phyloP scores from a whole-genome alignment of 192 early-diverging fungal species.

The Paraglomus occultum region DNA sequence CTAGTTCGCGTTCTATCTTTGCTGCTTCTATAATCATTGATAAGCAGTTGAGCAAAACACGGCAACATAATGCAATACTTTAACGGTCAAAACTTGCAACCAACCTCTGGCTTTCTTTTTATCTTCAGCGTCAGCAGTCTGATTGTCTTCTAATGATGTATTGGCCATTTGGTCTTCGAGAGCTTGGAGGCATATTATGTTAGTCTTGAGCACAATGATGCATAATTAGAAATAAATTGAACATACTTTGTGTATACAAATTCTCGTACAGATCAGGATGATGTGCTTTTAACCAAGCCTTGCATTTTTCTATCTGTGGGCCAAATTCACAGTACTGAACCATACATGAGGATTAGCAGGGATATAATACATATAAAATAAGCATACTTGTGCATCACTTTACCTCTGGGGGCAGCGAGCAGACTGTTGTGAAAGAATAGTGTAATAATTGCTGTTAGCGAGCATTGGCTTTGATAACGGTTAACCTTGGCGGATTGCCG shows the following conservation, averaged over 20 bases:
- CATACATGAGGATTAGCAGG: background rate
- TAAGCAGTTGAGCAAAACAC: background rate
- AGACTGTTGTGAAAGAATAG: constrained; percentile 31
- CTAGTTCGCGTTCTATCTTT: constrained; percentile 68
- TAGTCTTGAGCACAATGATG: constrained; percentile 31
- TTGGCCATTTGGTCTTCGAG: constrained; percentile 35
- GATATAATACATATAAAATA: background rate
- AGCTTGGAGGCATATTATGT: constrained; percentile 30
- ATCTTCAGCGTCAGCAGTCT: constrained; percentile 33
- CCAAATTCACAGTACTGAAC: constrained; percentile 88
- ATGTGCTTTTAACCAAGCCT: constrained; percentile 66
- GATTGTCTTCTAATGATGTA: constrained; percentile 29
- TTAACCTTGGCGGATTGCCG: background rate
- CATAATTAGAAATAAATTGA: background rate
- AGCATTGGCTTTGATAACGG: background rate
- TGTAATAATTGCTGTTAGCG: background rate
- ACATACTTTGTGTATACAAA: constrained; percentile 48
- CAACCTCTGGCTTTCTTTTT: constrained; percentile 50
- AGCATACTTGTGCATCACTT: background rate
- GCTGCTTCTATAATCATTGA: constrained; percentile 54
- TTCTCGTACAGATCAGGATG: constrained; percentile 58
- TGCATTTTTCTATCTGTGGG: constrained; percentile 79
- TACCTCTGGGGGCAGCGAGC: constrained; percentile 49
- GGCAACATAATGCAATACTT: background rate
- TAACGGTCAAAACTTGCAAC: background rate